phyloP scores from a whole-genome alignment of 257 asterid genomes.

The Echites panduratus region DNA sequence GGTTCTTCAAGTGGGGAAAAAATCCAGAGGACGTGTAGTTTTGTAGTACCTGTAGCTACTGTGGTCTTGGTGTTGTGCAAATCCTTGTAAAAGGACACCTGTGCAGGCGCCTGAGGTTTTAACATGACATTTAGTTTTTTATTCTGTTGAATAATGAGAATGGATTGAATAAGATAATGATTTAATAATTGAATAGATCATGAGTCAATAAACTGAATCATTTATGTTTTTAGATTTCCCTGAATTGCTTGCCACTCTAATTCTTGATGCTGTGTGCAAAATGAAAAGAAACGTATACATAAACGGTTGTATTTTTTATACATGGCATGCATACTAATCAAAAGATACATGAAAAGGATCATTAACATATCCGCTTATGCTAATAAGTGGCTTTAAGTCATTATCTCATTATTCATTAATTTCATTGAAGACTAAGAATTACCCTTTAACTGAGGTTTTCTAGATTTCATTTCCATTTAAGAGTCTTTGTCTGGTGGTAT shows the following conservation, averaged over 20 bases:
- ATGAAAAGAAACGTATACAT: background rate
- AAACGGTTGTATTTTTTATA: too few species aligned
- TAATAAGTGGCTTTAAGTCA: background rate
- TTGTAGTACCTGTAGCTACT: too few species aligned
- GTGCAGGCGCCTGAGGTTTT: background rate
- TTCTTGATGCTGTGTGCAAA: background rate
- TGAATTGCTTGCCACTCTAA: background rate
- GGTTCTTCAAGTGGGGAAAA: too few species aligned
- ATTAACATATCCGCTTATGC: background rate
- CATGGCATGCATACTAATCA: too few species aligned
- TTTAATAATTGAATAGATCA: background rate
- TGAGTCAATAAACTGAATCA: background rate
- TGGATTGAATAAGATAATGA: background rate
- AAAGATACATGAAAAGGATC: background rate
- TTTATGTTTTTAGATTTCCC: background rate
- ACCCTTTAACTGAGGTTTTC: background rate
- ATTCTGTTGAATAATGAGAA: background rate
- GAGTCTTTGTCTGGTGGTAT: background rate
- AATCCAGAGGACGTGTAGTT: too few species aligned
- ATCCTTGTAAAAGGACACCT: background rate
- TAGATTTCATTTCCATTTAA: background rate
- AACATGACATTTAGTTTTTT: background rate
- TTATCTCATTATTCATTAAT: background rate
- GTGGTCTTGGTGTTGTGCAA: background rate
- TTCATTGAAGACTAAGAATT: background rate